phyloP scores from a whole-genome alignment of 805 yeast genomes.

The Nakazawaea ernobii region DNA sequence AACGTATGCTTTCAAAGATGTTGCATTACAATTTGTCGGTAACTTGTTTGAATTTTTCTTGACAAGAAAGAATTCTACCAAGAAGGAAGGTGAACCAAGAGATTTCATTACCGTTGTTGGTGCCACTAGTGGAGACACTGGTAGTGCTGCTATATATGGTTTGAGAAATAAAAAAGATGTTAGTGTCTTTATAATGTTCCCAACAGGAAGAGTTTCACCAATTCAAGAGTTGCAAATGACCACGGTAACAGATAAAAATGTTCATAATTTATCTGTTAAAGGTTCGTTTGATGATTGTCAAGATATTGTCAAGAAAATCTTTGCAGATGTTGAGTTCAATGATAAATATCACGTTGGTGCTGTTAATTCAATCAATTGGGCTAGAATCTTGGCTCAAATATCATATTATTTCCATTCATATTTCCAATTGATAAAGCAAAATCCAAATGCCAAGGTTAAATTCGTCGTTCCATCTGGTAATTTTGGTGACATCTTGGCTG shows the following conservation, averaged over 20 bases:
- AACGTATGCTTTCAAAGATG: conserved; percentile 98
- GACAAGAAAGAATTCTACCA: conserved; percentile 58
- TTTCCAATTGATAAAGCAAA: conserved; percentile 55
- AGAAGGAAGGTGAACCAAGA: conserved; percentile 44
- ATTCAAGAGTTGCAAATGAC: conserved; percentile 99
- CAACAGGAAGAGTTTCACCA: conserved; percentile 96
- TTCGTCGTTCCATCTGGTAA: conserved; percentile 97
- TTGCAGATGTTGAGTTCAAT: conserved; percentile 87
- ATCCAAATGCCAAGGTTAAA: conserved; percentile 43
- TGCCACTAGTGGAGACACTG: conserved; percentile 99
- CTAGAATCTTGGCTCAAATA: conserved; percentile 95
- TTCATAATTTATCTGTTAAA: conserved; percentile 89
- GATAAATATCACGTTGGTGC: conserved; percentile 92
- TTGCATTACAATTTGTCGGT: conserved; percentile 96
- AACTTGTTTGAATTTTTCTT: conserved; percentile 92
- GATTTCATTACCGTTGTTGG: conserved; percentile 94
- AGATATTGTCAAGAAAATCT: conserved; percentile 88
- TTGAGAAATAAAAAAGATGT: conserved; percentile 95
- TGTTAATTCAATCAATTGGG: conserved; percentile 98
- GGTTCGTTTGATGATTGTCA: conserved; percentile 99
- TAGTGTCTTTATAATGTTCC: conserved; percentile 93
- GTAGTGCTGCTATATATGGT: conserved; percentile 98
- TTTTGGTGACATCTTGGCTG: conserved; percentile 97
- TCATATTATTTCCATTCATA: conserved; percentile 93
- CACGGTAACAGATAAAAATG: conserved; percentile 86